Percentiles rank a stretch among this genome's conserved stretches.
Evolutionary conservation across 345 rosid species (phyloP).

Genomic region (Barbarea vulgaris): DNA sequence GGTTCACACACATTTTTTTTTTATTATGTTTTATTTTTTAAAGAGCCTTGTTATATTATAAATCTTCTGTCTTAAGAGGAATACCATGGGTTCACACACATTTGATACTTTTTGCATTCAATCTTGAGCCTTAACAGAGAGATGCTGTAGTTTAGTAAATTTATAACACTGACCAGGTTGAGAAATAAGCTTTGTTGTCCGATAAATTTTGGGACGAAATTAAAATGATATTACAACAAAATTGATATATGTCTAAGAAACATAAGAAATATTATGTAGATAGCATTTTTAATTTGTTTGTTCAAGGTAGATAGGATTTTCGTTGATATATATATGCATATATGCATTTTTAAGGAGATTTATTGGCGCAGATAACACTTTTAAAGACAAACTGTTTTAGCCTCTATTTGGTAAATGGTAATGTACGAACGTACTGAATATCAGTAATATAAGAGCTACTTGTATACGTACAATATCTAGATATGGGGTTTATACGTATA

Average conservation of each 20-base stretch:
- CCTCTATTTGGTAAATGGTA: neutral
- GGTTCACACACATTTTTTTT: neutral
- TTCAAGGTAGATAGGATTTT: no score
- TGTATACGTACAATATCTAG: neutral
- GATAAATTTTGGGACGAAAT: neutral
- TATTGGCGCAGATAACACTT: neutral
- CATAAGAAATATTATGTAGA: no score
- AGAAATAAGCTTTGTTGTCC: neutral
- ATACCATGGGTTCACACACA: neutral
- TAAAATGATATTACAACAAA: neutral
- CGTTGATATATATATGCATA: no score
- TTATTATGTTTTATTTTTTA: no score
- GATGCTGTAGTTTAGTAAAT: neutral
- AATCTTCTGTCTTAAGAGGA: neutral
- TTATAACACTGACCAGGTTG: neutral
- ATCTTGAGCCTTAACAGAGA: neutral
- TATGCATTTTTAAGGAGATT: neutral
- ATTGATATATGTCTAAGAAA: neutral
- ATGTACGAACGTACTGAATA: neutral
- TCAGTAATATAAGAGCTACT: no score
- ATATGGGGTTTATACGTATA: neutral
- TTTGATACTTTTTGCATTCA: neutral
- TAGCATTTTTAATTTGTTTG: no score
- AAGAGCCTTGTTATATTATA: neutral
- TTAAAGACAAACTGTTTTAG: neutral